Percentiles rank a stretch among this genome's conserved stretches.
These are phyloP conservation scores for Graphilbum ipis-grandicollis DNA, from an alignment of 2,329 filamentous ascomycete species.

Conservation along the genomic window DNA sequence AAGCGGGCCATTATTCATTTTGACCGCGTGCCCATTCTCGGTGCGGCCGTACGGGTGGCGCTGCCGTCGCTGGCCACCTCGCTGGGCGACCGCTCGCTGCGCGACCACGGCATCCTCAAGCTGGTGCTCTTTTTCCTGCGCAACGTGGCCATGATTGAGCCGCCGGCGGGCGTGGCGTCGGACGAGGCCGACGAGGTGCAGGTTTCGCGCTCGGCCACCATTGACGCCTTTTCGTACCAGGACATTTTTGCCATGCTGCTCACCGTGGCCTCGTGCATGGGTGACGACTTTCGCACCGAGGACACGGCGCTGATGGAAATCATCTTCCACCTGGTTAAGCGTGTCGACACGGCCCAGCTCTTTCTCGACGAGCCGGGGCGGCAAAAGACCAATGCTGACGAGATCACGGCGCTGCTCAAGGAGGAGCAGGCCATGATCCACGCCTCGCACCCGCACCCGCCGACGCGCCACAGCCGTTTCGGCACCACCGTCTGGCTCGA, in stretches of 20 bases:
- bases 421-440: conserved; percentile 75
- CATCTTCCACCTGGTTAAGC: conserved; percentile 82
- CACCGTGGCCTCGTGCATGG: conserved; percentile 81
- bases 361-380: conserved; percentile 69
- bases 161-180: conserved; percentile 53
- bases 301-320: conserved; percentile 84
- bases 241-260: conserved; percentile 76
- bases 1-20: conserved; percentile 79
- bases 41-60: conserved; percentile 63
- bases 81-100: conserved; percentile 53
- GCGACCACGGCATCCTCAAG: conserved; percentile 87
- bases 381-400: conserved; percentile 49
- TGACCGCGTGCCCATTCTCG: conserved; percentile 58
- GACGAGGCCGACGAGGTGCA: conserved; percentile 81
- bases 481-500: conserved; percentile 97
- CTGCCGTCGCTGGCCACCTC: conserved; percentile 73
- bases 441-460: conserved; percentile 58
- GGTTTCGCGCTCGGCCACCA: conserved; percentile 70
- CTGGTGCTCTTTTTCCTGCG: conserved; percentile 76
- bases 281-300: conserved; percentile 79
- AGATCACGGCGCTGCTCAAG: conserved; percentile 56
- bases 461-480: conserved; percentile 82
- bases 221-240: conserved; percentile 79
- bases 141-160: conserved; percentile 73
- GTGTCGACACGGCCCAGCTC: conserved; percentile 65